These are phyloP conservation scores for Pelagophyceae sp. DNA, from an alignment of 352 stramenopile genomes.

Conservation along the genomic window DNA sequence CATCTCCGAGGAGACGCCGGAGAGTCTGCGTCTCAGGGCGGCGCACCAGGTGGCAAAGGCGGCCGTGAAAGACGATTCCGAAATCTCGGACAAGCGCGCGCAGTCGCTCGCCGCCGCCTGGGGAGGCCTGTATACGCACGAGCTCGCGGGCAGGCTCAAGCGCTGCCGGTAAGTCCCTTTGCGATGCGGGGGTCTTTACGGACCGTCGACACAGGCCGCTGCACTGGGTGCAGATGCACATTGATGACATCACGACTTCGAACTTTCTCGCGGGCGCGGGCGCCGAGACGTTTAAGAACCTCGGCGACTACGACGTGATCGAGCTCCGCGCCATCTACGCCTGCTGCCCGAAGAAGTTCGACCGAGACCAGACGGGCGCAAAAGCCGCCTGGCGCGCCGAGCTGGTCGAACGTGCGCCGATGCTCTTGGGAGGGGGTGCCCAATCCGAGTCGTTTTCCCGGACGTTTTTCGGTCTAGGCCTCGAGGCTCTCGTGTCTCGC, in stretches of 20 bases:
- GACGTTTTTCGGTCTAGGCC: too few relatives aligned
- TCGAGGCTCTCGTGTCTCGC: constrained; percentile 10
- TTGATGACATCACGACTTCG: constrained; percentile 15
- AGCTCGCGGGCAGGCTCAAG: constrained; percentile 21
- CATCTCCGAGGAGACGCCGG: background rate
- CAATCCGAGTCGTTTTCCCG: too few relatives aligned
- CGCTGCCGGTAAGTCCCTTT: too few relatives aligned
- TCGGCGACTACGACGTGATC: constrained; percentile 25
- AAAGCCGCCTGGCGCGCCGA: constrained; percentile 23
- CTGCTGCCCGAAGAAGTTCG: constrained; percentile 12
- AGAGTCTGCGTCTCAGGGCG: background rate
- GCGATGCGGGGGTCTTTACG: too few relatives aligned
- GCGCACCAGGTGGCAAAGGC: background rate
- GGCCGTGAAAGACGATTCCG: background rate
- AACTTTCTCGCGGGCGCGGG: constrained; percentile 26
- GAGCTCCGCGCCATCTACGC: constrained; percentile 26
- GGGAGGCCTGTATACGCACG: constrained; percentile 19
- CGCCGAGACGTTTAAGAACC: constrained; percentile 24
- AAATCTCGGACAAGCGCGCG: constrained; percentile 15
- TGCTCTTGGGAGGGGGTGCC: too few relatives aligned
- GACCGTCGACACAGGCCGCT: too few relatives aligned
- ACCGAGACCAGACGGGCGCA: constrained; percentile 15
- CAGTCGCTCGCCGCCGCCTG: constrained; percentile 5
- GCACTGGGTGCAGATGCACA: constrained; percentile 24
- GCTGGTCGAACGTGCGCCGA: constrained; percentile 17